Evolutionary conservation across 495 filamentous ascomycete species (phyloP), one percentile per base, ranked within the genome.

Genomic region (Daldinia caldariorum): DNA sequence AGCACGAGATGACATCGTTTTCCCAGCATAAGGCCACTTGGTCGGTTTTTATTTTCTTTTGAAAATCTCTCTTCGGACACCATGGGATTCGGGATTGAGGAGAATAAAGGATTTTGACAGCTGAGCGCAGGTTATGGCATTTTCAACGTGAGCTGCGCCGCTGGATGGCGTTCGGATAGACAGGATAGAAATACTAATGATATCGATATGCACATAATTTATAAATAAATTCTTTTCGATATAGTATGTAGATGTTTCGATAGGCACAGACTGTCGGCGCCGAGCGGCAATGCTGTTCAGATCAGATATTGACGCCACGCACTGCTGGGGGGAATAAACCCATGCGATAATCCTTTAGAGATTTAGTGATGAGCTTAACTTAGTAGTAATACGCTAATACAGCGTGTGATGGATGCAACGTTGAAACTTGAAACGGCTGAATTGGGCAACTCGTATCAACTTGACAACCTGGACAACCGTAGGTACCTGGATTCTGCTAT

Each of bases 401-500:
- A 22, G 43, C 18, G 20, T 47, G 43, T 12, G 43, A 35, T 39
- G 43, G 35, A 37, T 29, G 20, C 43, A 16, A 16, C 18, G 58
- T 49, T 63, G 69, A 67, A 71, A 71, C 63, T 20, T 64, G 69
- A 72, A 72, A 72, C 69, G 31, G 10, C 61, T 51, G 26, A 31
- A 64, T 53, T 43, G 49, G 63, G 69, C 59, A 72, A 67, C 63
- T 67, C 61, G 59, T 56, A 51, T 63, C 63, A 57, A 62, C 16
- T 61, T 70, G 45, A 34, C 37, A 57, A 62, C 16, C 56, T 70
- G 29, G 20, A 22, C 35, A 8, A 20, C 14, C 34, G 20, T 31
- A 49, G 43, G 26, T 26, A 58, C 62, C 16, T 29, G 43, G 41
- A 7, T 32, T 32, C 43, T 68, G 34, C 66, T 37, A 62, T 50